phyloP scores from a whole-genome alignment of 139 green algal genomes.

The Coelastrella sp. region DNA sequence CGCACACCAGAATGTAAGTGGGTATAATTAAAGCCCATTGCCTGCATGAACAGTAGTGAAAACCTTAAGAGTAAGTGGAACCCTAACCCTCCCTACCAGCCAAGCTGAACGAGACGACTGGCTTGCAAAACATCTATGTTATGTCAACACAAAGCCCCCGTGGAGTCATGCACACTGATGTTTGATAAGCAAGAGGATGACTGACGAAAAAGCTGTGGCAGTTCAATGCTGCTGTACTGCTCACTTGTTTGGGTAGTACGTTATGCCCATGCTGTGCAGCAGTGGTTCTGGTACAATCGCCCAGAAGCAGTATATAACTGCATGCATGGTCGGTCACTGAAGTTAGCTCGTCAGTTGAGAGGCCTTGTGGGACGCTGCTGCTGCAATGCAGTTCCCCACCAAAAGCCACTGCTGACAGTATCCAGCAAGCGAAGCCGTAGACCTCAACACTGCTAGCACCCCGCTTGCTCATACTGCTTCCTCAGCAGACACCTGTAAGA shows the following conservation, averaged over 20 bases:
- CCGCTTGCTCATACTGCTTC: too few species aligned
- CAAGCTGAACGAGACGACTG: too few species aligned
- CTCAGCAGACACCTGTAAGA: too few species aligned
- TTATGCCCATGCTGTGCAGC: conserved; percentile 65
- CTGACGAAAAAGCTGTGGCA: too few species aligned
- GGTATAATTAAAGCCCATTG: conserved; percentile 77
- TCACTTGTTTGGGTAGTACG: conserved; percentile 78
- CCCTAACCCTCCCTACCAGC: too few species aligned
- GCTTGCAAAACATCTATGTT: too few species aligned
- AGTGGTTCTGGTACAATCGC: conserved; percentile 60
- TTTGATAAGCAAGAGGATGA: too few species aligned
- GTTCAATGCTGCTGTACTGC: neutral
- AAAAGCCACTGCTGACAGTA: conserved; percentile 62
- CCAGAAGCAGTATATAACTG: conserved; percentile 75
- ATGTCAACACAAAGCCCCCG: too few species aligned
- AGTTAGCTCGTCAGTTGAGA: too few species aligned
- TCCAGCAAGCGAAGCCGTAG: conserved; percentile 73
- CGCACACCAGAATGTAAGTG: conserved; percentile 60
- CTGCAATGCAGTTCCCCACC: neutral
- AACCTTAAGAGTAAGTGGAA: too few species aligned
- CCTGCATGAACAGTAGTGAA: conserved; percentile 28
- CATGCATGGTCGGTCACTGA: neutral
- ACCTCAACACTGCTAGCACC: conserved; percentile 63
- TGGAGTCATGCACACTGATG: too few species aligned
- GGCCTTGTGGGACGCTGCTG: neutral